Evolutionary conservation across 192 early-diverging fungal genomes (phyloP).

Genomic region (Podila epigama): DNA sequence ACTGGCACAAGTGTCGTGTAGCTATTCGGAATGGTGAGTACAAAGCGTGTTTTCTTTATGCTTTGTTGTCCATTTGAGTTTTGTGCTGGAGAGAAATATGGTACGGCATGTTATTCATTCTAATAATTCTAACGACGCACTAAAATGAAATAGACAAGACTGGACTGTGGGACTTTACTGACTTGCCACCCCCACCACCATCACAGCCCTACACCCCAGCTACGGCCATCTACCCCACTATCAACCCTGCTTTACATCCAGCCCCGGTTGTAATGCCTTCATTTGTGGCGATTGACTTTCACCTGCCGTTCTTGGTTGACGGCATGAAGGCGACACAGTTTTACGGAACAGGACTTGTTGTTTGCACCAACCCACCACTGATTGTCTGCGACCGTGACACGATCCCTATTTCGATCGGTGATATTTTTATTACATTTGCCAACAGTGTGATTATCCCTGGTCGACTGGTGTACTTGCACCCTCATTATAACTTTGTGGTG

Average conservation of each 20-base stretch:
- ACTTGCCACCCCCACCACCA: conserved; percentile 68
- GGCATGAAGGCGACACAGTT: conserved; percentile 74
- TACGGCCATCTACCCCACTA: conserved; percentile 74
- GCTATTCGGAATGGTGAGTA: conserved; percentile 73
- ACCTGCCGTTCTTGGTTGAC: conserved; percentile 81
- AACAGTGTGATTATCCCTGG: conserved; percentile 90
- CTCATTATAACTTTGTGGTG: conserved; percentile 88
- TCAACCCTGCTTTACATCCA: conserved; percentile 75
- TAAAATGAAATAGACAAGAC: conserved; percentile 56
- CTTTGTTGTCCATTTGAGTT: too few species aligned
- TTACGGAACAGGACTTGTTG: conserved; percentile 81
- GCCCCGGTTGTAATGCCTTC: conserved; percentile 81
- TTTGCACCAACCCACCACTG: conserved; percentile 80
- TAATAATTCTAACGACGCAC: not conserved
- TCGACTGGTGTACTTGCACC: conserved; percentile 83
- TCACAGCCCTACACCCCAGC: conserved; percentile 58
- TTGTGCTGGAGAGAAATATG: too few species aligned
- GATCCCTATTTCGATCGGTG: conserved; percentile 80
- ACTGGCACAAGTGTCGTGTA: conserved; percentile 86
- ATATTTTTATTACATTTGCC: conserved; percentile 84
- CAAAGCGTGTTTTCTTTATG: not conserved
- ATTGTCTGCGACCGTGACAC: conserved; percentile 85
- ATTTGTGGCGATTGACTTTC: conserved; percentile 82
- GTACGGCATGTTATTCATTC: too few species aligned
- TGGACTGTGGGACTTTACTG: conserved; percentile 82